phyloP scores from a whole-genome alignment of 2,329 filamentous ascomycete species.

The Davidsoniella neocaledoniae region DNA sequence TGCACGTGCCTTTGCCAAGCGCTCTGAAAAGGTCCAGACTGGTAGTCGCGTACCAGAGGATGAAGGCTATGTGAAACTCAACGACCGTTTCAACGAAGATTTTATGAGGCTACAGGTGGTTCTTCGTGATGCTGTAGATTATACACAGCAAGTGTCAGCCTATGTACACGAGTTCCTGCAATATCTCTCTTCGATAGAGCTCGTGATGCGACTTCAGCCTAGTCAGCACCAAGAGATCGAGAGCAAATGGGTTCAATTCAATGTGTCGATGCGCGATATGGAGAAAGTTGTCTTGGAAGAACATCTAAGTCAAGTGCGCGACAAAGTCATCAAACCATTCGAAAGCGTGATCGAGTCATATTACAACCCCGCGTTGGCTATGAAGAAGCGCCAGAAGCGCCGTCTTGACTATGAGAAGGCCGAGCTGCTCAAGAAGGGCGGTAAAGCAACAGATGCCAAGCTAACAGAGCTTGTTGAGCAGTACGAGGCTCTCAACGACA shows the following conservation, averaged over 20 bases:
- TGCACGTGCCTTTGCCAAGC: constrained; percentile 76
- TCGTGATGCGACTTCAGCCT: constrained; percentile 56
- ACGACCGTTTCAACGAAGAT: constrained; percentile 80
- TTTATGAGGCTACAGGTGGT: constrained; percentile 87
- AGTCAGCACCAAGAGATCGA: constrained; percentile 70
- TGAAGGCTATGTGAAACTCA: constrained; percentile 58
- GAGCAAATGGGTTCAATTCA: constrained; percentile 87
- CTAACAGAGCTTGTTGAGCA: constrained; percentile 71
- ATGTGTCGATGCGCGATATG: constrained; percentile 71
- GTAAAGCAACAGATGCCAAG: constrained; percentile 77
- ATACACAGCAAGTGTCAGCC: constrained; percentile 64
- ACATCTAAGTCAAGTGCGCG: constrained; percentile 65
- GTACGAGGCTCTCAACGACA: constrained; percentile 81
- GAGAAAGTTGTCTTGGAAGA: constrained; percentile 68
- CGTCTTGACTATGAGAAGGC: constrained; percentile 75
- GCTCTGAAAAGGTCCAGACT: constrained; percentile 68
- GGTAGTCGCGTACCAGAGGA: constrained; percentile 51
- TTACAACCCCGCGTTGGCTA: constrained; percentile 68
- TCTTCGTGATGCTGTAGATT: constrained; percentile 83
- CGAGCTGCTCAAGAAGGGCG: constrained; percentile 57
- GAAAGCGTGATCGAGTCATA: constrained; percentile 63
- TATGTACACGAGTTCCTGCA: constrained; percentile 69
- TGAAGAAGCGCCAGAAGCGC: constrained; percentile 91
- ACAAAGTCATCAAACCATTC: constrained; percentile 73
- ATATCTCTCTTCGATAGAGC: constrained; percentile 66